A percentile compares a stretch with the other conserved stretches of the same genome.
Conservation (phyloP, 2,329 filamentous ascomycete genomes). For the Cercospora citrullina region DNA sequence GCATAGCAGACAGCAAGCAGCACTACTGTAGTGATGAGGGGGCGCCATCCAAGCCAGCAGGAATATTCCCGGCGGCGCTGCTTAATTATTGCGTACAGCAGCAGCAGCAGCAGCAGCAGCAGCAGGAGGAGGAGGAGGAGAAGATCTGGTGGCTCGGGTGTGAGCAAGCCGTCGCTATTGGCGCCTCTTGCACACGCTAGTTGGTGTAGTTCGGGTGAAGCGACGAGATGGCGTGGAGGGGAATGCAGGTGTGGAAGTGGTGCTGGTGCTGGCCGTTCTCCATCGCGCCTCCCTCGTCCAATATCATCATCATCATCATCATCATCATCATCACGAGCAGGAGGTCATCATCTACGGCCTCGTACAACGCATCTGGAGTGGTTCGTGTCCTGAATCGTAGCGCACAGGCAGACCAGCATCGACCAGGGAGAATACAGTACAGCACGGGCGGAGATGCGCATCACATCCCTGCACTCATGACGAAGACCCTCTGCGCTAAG, state of each 20-base stretch:
- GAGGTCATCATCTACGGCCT: neutral
- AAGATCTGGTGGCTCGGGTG: neutral
- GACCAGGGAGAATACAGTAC: neutral
- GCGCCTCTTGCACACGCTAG: neutral
- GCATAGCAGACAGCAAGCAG: neutral
- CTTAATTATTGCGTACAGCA: neutral
- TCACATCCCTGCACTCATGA: conserved; percentile 12
- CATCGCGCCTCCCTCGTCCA: neutral
- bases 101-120: neutral
- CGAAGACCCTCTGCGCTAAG: conserved; percentile 1
- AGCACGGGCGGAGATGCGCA: neutral
- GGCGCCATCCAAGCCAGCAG: neutral
- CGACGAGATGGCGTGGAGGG: neutral
- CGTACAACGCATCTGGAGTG: neutral
- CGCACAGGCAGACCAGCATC: neutral
- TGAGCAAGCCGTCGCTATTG: neutral
- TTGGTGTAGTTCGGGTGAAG: neutral
- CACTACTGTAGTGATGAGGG: neutral
- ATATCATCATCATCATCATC: no score
- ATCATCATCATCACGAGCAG: neutral
- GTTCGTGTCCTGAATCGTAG: neutral
- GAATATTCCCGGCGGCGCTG: neutral
- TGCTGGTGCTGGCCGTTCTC: neutral
- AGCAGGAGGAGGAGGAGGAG: no score
- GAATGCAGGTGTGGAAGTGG: neutral